A percentile compares a stretch with the other conserved stretches of the same genome.
Evolutionary conservation across 192 early-diverging fungal genomes (phyloP).

Genomic region (Linnemannia exigua): DNA sequence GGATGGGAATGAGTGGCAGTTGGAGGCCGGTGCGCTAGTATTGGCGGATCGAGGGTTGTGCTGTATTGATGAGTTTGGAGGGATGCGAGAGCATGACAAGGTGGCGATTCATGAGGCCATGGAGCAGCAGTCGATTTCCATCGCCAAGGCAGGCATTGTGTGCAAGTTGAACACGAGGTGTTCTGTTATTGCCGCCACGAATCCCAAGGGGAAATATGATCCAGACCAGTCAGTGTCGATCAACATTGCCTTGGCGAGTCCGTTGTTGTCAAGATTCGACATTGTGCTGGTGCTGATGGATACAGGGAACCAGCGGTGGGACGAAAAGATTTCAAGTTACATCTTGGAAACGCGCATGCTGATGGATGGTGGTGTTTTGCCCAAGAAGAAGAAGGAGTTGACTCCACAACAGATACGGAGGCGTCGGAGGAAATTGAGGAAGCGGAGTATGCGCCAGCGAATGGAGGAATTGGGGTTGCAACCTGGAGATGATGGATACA

Average conservation of each 20-base stretch:
- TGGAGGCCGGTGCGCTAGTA: constrained; percentile 87
- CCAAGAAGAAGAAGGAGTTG: constrained; percentile 7
- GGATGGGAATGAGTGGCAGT: constrained; percentile 83
- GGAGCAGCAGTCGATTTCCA: constrained; percentile 88
- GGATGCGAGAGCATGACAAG: constrained; percentile 79
- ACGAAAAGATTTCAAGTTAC: constrained; percentile 69
- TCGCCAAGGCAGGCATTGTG: constrained; percentile 86
- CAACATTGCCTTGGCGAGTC: constrained; percentile 66
- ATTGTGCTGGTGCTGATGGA: constrained; percentile 81
- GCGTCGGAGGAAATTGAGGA: constrained; percentile 22
- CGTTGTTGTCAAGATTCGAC: constrained; percentile 81
- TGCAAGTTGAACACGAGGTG: constrained; percentile 84
- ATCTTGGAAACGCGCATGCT: constrained; percentile 49
- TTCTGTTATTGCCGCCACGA: constrained; percentile 85
- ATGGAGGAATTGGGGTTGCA: constrained; percentile 15
- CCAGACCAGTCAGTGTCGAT: constrained; percentile 68
- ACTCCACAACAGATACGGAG: constrained; percentile 23
- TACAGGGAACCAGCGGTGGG: constrained; percentile 74
- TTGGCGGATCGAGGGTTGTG: constrained; percentile 84
- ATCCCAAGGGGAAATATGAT: constrained; percentile 84
- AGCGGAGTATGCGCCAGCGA: not conserved
- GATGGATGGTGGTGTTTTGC: constrained; percentile 13
- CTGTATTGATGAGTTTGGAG: constrained; percentile 90
- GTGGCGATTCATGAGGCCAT: constrained; percentile 85
- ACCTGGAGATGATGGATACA: not conserved